Percentiles rank a stretch among this genome's conserved stretches.
Evolutionary conservation across 2,329 filamentous ascomycete genomes (phyloP).

Genomic region (Phaeosphaeriaceae sp.): DNA sequence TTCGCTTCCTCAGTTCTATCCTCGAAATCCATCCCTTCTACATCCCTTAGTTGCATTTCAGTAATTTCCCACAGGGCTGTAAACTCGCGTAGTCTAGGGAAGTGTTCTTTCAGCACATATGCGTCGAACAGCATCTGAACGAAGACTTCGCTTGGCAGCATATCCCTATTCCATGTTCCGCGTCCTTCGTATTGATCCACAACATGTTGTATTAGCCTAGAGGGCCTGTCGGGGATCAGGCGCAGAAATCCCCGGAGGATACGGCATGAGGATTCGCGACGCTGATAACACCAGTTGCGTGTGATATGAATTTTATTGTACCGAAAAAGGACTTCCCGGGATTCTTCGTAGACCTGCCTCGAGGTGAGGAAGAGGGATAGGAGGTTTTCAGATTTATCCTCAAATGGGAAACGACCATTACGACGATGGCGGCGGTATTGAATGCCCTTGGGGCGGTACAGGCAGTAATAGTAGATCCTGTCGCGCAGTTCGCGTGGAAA

Average conservation of each 20-base stretch:
- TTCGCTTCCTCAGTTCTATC: background rate
- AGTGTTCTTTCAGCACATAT: slow-evolving; percentile 10
- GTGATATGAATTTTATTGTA: slow-evolving; percentile 13
- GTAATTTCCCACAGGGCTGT: slow-evolving; percentile 11
- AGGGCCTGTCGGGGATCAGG: slow-evolving; percentile 20
- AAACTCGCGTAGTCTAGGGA: slow-evolving; percentile 18
- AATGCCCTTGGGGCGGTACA: slow-evolving; percentile 15
- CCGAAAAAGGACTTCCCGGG: slow-evolving; percentile 19
- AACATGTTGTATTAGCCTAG: slow-evolving; percentile 10
- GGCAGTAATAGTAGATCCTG: slow-evolving; percentile 21
- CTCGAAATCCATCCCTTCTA: background rate
- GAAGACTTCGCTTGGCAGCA: background rate
- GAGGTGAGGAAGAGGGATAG: slow-evolving; percentile 21
- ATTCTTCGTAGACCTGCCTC: slow-evolving; percentile 27
- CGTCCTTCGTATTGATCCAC: slow-evolving; percentile 1
- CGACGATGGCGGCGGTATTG: slow-evolving; percentile 8
- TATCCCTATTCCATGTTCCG: background rate
- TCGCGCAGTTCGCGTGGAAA: slow-evolving; percentile 32
- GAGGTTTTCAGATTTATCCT: slow-evolving; percentile 3
- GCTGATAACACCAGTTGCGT: background rate
- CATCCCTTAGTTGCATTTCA: background rate
- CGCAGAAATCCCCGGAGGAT: slow-evolving; percentile 8
- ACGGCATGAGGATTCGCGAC: slow-evolving; percentile 2
- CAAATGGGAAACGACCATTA: background rate
- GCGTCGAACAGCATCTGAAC: slow-evolving; percentile 18